phyloP scores from a whole-genome alignment of 768 basidiomycete species.

The Candolleomyces aberdarensis region DNA sequence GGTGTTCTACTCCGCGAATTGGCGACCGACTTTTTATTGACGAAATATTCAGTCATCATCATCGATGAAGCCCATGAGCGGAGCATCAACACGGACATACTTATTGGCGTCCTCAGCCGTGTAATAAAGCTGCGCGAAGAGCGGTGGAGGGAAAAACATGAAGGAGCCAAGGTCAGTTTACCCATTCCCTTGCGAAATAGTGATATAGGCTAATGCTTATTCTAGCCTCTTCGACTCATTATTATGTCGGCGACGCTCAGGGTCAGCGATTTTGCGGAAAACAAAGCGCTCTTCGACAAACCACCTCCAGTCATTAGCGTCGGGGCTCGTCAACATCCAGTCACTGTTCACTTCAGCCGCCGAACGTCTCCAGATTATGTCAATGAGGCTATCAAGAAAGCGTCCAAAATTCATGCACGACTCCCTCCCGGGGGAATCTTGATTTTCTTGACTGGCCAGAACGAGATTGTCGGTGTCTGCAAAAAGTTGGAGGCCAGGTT shows the following conservation, averaged over 20 bases:
- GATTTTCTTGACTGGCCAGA: constrained; percentile 93
- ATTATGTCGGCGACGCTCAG: constrained; percentile 99
- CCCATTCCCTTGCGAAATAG: background rate
- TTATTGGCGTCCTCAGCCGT: constrained; percentile 95
- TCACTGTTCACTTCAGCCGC: constrained; percentile 91
- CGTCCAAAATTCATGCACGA: constrained; percentile 87
- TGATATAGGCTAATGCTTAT: constrained; percentile 4
- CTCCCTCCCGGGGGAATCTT: constrained; percentile 92
- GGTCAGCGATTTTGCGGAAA: constrained; percentile 88
- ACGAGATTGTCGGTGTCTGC: constrained; percentile 88
- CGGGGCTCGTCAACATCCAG: constrained; percentile 89
- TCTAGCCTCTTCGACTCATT: constrained; percentile 81
- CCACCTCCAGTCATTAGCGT: constrained; percentile 93
- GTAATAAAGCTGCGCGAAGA: constrained; percentile 87
- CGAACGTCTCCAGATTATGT: constrained; percentile 87
- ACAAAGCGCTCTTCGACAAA: constrained; percentile 71
- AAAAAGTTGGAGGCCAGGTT: constrained; percentile 77
- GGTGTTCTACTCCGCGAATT: constrained; percentile 94
- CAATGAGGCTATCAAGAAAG: constrained; percentile 85
- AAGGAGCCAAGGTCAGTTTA: constrained; percentile 58
- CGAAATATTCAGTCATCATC: constrained; percentile 89
- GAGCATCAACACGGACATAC: constrained; percentile 96
- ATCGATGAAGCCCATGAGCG: constrained; percentile 98
- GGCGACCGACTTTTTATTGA: constrained; percentile 89
- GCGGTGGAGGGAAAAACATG: constrained; percentile 79